These are phyloP conservation scores for Aspergillus bertholletiae DNA, from an alignment of 495 filamentous ascomycete species.

Conservation along the genomic window DNA sequence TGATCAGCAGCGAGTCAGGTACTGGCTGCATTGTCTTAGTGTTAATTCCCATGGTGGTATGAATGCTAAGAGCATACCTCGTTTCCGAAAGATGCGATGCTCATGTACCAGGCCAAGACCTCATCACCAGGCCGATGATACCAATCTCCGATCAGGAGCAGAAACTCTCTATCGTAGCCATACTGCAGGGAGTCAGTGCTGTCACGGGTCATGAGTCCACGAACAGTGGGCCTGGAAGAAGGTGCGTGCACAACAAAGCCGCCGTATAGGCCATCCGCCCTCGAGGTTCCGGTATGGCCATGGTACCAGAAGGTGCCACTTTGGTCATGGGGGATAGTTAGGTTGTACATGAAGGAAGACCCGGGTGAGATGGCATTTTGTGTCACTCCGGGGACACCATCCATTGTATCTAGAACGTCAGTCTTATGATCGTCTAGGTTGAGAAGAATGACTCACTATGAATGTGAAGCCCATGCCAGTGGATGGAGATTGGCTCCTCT, in stretches of 20 bases:
- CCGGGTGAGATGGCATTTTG: conserved; percentile 68
- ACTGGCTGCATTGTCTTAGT: conserved; percentile 30
- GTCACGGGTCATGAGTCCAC: conserved; percentile 18
- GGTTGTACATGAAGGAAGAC: conserved; percentile 65
- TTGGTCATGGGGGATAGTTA: conserved; percentile 68
- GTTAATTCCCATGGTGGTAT: background rate
- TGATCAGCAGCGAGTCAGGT: conserved; percentile 50
- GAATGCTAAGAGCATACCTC: conserved; percentile 29
- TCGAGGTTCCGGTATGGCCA: conserved; percentile 62
- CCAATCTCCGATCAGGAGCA: conserved; percentile 53
- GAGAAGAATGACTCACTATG: conserved; percentile 37
- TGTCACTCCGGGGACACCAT: conserved; percentile 62
- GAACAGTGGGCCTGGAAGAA: conserved; percentile 22
- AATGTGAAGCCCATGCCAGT: conserved; percentile 80
- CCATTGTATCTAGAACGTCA: conserved; percentile 53
- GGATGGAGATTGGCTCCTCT: conserved; percentile 64
- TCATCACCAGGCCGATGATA: conserved; percentile 43
- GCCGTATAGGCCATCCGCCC: conserved; percentile 72
- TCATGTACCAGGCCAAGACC: conserved; percentile 44
- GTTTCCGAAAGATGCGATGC: conserved; percentile 41
- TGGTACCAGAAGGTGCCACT: conserved; percentile 85
- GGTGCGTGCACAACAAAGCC: conserved; percentile 70
- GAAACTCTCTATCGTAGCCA: conserved; percentile 35
- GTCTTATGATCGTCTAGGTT: background rate
- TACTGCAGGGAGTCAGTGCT: conserved; percentile 6